These are phyloP conservation scores for Petrea volubilis DNA, from an alignment of 257 asterid species.

Conservation along the genomic window DNA sequence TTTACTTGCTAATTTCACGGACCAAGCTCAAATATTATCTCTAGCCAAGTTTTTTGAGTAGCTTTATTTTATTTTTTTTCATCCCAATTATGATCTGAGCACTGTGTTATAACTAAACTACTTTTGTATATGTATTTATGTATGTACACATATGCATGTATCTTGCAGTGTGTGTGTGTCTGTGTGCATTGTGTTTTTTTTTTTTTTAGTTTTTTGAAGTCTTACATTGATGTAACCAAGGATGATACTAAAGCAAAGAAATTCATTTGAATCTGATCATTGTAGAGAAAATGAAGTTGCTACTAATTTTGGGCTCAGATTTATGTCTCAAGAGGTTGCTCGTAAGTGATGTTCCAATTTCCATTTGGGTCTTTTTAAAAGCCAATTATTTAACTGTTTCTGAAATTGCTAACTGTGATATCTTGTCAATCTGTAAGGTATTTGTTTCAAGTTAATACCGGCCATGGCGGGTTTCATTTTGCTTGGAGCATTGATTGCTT, in stretches of 20 bases:
- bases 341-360: conserved; percentile 51
- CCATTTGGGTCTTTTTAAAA: neutral
- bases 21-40: neutral
- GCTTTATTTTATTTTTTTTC: neutral
- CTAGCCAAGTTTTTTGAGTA: neutral
- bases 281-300: conserved; percentile 54
- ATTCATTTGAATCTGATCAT: conserved; percentile 20
- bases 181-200: neutral
- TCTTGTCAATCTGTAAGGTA: conserved; percentile 44
- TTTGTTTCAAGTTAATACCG: conserved; percentile 49
- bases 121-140: neutral
- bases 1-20: neutral
- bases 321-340: conserved; percentile 51
- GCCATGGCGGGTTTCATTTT: conserved; percentile 45
- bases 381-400: neutral
- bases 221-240: neutral
- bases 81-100: neutral
- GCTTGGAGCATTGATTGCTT: conserved; percentile 60
- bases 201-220: neutral
- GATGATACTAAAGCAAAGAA: neutral
- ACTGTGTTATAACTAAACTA: neutral
- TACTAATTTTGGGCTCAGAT: conserved; percentile 33
- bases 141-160: neutral
- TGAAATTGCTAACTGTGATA: conserved; percentile 3
- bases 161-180: neutral